A percentile compares a stretch with the other conserved stretches of the same genome.
Conservation (phyloP, 1,139 yeast species). For the Yamadazyma diddensiae region DNA sequence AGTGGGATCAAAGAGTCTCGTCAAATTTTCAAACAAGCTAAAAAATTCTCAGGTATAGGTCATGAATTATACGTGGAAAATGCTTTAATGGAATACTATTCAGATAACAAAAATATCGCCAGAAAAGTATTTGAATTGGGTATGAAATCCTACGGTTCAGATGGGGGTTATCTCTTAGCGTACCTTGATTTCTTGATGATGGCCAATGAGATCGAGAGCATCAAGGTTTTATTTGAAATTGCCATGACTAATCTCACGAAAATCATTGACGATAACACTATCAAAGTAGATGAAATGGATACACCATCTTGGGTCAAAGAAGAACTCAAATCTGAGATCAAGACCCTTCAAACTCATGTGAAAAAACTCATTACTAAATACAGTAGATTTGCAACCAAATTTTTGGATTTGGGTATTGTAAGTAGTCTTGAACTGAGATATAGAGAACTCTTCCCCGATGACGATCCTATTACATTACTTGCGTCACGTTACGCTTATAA, state of each 20-base stretch:
- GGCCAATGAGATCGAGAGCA: constrained; percentile 75
- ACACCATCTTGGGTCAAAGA: constrained; percentile 21
- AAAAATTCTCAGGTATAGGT: constrained; percentile 51
- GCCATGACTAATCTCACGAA: constrained; percentile 38
- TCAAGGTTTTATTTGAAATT: constrained; percentile 76
- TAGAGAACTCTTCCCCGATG: constrained; percentile 63
- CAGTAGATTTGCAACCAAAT: constrained; percentile 35
- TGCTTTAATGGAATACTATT: constrained; percentile 77
- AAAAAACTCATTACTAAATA: constrained; percentile 21
- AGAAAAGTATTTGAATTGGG: constrained; percentile 80
- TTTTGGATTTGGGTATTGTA: constrained; percentile 69
- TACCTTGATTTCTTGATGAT: constrained; percentile 73
- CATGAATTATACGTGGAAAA: constrained; percentile 78
- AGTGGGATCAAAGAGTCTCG: constrained; percentile 73
- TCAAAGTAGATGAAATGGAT: constrained; percentile 15
- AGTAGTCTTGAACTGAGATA: constrained; percentile 65
- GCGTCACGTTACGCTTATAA: constrained; percentile 45
- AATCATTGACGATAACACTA: constrained; percentile 28
- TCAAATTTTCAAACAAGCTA: constrained; percentile 57
- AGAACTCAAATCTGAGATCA: constrained; percentile 23
- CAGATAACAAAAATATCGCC: constrained; percentile 66
- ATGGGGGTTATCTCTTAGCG: constrained; percentile 62
- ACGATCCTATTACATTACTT: constrained; percentile 41
- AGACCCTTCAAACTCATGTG: constrained; percentile 23
- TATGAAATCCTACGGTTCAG: constrained; percentile 53